Evolutionary conservation across 179 eudicot species (phyloP).

Genomic region (Nepenthes alata): DNA sequence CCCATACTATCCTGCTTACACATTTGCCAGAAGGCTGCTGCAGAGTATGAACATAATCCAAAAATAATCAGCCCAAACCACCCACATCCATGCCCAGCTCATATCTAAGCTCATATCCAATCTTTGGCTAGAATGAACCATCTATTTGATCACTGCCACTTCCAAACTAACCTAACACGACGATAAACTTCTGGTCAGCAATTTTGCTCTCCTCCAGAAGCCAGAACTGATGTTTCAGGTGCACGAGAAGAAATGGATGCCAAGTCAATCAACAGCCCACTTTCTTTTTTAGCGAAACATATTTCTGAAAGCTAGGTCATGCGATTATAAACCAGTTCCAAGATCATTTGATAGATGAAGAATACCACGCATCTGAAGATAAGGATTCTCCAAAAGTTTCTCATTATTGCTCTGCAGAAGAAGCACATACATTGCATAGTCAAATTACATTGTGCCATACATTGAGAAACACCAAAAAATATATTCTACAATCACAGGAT

Average conservation of each 20-base stretch:
- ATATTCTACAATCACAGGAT: no score
- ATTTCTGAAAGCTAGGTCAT: background rate
- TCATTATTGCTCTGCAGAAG: constrained; percentile 82
- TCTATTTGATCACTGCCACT: background rate
- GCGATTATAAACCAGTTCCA: constrained; percentile 24
- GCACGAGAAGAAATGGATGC: background rate
- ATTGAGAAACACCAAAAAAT: no score
- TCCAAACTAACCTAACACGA: background rate
- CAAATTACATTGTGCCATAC: no score
- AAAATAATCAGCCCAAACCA: no score
- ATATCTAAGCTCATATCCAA: background rate
- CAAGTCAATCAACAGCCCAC: background rate
- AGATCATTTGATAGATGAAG: constrained; percentile 74
- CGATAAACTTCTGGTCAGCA: background rate
- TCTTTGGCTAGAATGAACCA: background rate
- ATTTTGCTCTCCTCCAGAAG: background rate
- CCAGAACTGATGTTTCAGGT: background rate
- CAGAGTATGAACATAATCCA: no score
- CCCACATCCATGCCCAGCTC: no score
- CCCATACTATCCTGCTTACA: no score
- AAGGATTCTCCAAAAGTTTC: constrained; percentile 92
- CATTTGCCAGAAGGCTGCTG: no score
- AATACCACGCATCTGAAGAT: constrained; percentile 98
- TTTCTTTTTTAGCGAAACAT: background rate
- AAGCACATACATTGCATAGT: background rate